phyloP scores from a whole-genome alignment of 2,329 filamentous ascomycete species.

The Penicillium sp. region DNA sequence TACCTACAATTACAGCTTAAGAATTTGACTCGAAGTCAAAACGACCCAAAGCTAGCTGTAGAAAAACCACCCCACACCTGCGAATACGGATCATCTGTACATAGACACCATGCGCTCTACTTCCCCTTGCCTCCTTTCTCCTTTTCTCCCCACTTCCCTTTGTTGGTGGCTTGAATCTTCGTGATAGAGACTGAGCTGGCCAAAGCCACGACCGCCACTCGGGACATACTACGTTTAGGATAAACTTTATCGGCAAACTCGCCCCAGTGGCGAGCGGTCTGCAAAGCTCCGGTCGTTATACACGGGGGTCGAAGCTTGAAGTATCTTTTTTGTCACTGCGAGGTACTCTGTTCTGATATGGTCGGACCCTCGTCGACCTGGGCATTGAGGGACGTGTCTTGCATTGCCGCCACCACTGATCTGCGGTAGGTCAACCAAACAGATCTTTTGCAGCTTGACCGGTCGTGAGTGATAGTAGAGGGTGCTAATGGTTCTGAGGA shows the following conservation, averaged over 20 bases:
- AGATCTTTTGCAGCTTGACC: neutral
- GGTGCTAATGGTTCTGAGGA: neutral
- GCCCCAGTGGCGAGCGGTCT: slow-evolving; percentile 9
- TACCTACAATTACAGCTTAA: neutral
- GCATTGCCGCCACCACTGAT: slow-evolving; percentile 23
- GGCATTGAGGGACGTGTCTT: slow-evolving; percentile 16
- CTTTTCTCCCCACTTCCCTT: neutral
- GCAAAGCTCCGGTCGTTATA: neutral
- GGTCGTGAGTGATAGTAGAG: neutral
- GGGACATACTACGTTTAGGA: neutral
- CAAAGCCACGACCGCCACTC: slow-evolving; percentile 3
- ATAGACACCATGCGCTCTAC: neutral
- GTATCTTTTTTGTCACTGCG: slow-evolving; percentile 15
- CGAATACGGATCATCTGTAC: neutral
- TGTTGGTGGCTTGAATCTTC: slow-evolving; percentile 4
- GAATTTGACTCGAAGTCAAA: neutral
- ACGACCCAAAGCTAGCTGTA: neutral
- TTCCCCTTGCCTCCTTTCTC: slow-evolving; percentile 15
- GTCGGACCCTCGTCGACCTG: neutral
- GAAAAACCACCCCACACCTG: neutral
- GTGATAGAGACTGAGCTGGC: slow-evolving; percentile 1
- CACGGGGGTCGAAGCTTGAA: neutral
- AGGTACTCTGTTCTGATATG: slow-evolving; percentile 9
- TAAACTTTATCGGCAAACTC: neutral
- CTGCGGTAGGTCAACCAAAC: neutral